phyloP scores from a whole-genome alignment of 495 filamentous ascomycete species.

The Schizothecium vesticola region DNA sequence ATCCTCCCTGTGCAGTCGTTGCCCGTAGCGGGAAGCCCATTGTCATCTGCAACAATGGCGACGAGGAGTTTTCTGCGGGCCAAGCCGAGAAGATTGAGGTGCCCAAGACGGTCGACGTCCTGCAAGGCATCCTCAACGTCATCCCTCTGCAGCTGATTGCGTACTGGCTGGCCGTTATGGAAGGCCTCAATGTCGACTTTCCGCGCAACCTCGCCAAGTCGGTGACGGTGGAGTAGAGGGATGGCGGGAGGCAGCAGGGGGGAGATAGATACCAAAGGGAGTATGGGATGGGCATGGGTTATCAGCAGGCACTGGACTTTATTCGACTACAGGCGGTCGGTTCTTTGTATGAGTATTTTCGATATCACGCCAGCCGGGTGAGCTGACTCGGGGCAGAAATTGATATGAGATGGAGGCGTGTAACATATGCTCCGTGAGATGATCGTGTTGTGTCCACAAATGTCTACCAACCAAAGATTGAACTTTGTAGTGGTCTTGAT shows the following conservation, averaged over 20 bases:
- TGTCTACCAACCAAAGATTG: neutral
- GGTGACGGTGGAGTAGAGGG: constrained; percentile 86
- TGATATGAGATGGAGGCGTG: neutral
- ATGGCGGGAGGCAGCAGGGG: neutral
- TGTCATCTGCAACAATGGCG: constrained; percentile 91
- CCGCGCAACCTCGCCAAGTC: constrained; percentile 97
- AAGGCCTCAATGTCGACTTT: constrained; percentile 96
- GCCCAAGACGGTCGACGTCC: constrained; percentile 87
- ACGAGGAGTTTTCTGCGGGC: constrained; percentile 80
- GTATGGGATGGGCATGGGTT: constrained; percentile 3
- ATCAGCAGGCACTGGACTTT: constrained; percentile 5
- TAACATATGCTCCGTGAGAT: neutral
- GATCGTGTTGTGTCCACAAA: neutral
- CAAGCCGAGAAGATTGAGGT: constrained; percentile 96
- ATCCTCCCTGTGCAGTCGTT: constrained; percentile 55
- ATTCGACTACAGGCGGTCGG: neutral
- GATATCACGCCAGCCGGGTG: constrained; percentile 13
- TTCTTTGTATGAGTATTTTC: constrained; percentile 26
- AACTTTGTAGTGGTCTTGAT: neutral
- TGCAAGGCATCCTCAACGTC: constrained; percentile 95
- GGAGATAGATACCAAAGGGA: neutral
- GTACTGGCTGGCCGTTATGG: constrained; percentile 95
- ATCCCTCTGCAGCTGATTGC: constrained; percentile 96
- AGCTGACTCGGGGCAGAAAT: constrained; percentile 9
- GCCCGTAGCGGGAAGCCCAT: constrained; percentile 91